These are phyloP conservation scores for Emergomyces pasteurianus DNA, from an alignment of 2,329 filamentous ascomycete species.

Conservation along the genomic window DNA sequence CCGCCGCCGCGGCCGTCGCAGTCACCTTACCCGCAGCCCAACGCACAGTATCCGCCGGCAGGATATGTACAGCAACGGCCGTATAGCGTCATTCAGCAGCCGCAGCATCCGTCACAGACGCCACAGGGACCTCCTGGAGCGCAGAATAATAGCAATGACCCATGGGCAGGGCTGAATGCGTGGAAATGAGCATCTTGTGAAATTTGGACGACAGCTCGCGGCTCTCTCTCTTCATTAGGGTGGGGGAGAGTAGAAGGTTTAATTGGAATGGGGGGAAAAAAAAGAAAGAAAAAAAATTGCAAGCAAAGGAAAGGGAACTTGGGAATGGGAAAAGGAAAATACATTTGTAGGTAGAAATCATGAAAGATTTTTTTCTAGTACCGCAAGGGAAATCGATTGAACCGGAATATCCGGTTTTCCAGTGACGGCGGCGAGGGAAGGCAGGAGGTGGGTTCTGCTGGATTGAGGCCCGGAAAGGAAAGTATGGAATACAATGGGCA, in stretches of 20 bases:
- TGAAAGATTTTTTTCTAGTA: not conserved
- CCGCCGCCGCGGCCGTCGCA: constrained; percentile 54
- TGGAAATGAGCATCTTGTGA: constrained; percentile 45
- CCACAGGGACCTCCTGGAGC: constrained; percentile 13
- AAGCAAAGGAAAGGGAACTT: not conserved
- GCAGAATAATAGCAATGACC: constrained; percentile 37
- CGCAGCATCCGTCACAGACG: constrained; percentile 26
- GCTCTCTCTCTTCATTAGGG: not conserved
- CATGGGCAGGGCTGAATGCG: constrained; percentile 58
- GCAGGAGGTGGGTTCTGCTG: not conserved
- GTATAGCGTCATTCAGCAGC: constrained; percentile 25
- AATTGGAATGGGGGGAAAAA: not conserved
- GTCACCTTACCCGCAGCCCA: constrained; percentile 32
- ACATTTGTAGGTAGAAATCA: not conserved
- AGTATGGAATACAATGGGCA: not conserved
- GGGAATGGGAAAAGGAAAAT: not conserved
- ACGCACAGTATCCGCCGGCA: constrained; percentile 39
- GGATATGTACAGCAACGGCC: constrained; percentile 38
- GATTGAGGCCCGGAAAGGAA: not conserved
- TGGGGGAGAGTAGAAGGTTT: not conserved
- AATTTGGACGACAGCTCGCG: not conserved
- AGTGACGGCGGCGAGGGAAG: not conserved
- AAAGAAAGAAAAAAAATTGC: not conserved
- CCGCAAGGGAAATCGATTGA: not conserved
- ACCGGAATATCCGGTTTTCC: not conserved